Evolutionary conservation across 768 basidiomycete species (phyloP).

Genomic region (Leccinum olivaceopallidum): DNA sequence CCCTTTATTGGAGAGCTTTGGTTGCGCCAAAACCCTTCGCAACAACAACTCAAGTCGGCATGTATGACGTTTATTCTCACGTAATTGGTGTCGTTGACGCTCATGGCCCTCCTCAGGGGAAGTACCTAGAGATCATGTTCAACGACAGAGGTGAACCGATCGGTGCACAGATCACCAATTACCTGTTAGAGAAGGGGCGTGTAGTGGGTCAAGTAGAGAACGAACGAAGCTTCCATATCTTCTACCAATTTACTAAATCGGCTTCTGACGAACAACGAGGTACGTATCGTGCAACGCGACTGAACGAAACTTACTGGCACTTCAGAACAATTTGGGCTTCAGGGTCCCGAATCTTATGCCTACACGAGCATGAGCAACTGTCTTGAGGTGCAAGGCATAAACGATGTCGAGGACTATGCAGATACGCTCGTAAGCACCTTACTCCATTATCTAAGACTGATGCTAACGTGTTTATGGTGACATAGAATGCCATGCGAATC

Average conservation of each 20-base stretch:
- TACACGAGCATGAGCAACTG: conserved; percentile 94
- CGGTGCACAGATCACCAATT: conserved; percentile 98
- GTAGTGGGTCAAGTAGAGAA: conserved; percentile 96
- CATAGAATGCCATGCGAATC: conserved; percentile 86
- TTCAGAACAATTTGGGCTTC: conserved; percentile 89
- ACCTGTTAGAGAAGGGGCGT: conserved; percentile 94
- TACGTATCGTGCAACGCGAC: conserved; percentile 32
- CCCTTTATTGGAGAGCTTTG: conserved; percentile 95
- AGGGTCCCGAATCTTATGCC: conserved; percentile 93
- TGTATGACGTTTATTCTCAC: conserved; percentile 51
- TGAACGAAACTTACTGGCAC: conserved; percentile 15
- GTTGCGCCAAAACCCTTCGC: conserved; percentile 97
- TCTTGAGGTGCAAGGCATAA: conserved; percentile 85
- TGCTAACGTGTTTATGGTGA: conserved; percentile 2
- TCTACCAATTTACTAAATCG: conserved; percentile 98
- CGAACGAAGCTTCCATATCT: conserved; percentile 98
- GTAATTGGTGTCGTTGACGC: neutral
- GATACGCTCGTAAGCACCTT: conserved; percentile 76
- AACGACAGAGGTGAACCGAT: conserved; percentile 90
- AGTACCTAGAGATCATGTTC: conserved; percentile 99
- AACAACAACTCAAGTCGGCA: conserved; percentile 99
- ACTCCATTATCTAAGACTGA: neutral
- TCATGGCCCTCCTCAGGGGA: conserved; percentile 61
- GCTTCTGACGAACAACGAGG: conserved; percentile 89
- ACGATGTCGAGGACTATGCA: conserved; percentile 83